Percentiles rank a stretch among this genome's conserved stretches.
Evolutionary conservation across 768 basidiomycete species (phyloP).

Genomic region (Sporobolomyces pararoseus): DNA sequence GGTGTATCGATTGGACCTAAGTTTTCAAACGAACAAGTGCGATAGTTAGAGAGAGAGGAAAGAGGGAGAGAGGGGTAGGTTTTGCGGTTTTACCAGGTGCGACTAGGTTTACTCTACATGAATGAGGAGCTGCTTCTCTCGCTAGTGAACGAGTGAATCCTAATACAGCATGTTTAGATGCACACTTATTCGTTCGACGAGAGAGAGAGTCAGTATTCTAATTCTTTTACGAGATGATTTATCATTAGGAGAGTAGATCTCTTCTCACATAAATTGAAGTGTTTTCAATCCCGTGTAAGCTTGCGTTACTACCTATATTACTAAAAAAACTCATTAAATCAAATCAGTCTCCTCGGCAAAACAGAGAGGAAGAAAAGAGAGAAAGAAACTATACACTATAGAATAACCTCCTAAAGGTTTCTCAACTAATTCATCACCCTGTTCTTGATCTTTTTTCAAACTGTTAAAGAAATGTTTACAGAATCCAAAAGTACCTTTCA

Average conservation of each 20-base stretch:
- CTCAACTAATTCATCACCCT: not conserved
- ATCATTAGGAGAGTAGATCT: too few species aligned
- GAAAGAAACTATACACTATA: constrained; percentile 35
- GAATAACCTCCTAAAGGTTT: constrained; percentile 23
- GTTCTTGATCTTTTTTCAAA: not conserved
- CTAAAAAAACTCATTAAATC: constrained; percentile 1
- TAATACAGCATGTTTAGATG: constrained; percentile 37
- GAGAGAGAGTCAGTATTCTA: not conserved
- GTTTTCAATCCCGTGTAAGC: constrained; percentile 8
- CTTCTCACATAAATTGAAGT: constrained; percentile 22
- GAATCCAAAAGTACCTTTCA: constrained; percentile 25
- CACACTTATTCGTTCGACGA: constrained; percentile 22
- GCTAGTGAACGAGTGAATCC: constrained; percentile 36
- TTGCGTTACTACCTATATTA: constrained; percentile 31
- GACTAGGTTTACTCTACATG: constrained; percentile 33
- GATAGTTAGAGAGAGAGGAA: not conserved
- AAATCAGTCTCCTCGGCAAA: not conserved
- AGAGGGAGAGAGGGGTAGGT: not conserved
- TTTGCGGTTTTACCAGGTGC: constrained; percentile 31
- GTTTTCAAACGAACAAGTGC: not conserved
- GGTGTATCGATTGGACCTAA: constrained; percentile 40
- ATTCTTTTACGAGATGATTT: not conserved
- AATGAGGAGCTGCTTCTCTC: constrained; percentile 7
- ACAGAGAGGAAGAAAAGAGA: not conserved
- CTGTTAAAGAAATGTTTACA: constrained; percentile 28